These are phyloP conservation scores for Phytopythium helicoides DNA, from an alignment of 352 stramenopile genomes.

Conservation along the genomic window DNA sequence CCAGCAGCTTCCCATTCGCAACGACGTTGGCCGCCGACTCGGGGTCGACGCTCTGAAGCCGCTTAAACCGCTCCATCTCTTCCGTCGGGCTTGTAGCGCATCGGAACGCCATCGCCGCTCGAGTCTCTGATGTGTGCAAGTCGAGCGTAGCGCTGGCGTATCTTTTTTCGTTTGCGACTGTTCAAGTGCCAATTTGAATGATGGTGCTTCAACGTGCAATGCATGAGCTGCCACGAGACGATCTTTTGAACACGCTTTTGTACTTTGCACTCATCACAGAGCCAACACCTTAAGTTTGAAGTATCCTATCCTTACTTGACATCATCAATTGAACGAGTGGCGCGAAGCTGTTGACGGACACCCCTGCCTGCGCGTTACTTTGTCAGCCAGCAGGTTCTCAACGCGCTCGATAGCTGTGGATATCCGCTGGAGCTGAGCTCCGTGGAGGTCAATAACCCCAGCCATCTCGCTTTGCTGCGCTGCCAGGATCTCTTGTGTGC, in stretches of 20 bases:
- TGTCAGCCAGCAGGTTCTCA: slow-evolving; percentile 55
- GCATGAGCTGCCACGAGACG: background rate
- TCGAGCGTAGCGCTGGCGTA: background rate
- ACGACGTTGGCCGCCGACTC: slow-evolving; percentile 56
- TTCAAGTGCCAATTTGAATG: background rate
- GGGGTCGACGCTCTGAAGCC: slow-evolving; percentile 35
- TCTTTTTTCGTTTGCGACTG: too few relatives aligned
- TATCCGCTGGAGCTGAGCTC: slow-evolving; percentile 58
- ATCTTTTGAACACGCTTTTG: too few relatives aligned
- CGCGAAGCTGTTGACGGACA: slow-evolving; percentile 4
- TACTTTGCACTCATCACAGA: too few relatives aligned
- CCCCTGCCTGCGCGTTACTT: slow-evolving; percentile 26
- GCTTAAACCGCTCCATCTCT: slow-evolving; percentile 60
- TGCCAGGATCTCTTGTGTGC: slow-evolving; percentile 72
- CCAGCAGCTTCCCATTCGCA: slow-evolving; percentile 60
- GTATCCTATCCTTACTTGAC: background rate
- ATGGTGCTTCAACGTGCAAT: background rate
- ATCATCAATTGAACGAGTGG: slow-evolving; percentile 11
- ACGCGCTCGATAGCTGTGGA: slow-evolving; percentile 69
- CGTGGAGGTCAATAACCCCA: slow-evolving; percentile 60
- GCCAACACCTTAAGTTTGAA: too few relatives aligned
- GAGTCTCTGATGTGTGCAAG: background rate
- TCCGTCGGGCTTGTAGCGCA: slow-evolving; percentile 32
- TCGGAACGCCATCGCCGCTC: slow-evolving; percentile 42
- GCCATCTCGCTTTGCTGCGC: slow-evolving; percentile 75